phyloP scores from a whole-genome alignment of 176 grass and related monocot genomes.

The Olyra latifolia region DNA sequence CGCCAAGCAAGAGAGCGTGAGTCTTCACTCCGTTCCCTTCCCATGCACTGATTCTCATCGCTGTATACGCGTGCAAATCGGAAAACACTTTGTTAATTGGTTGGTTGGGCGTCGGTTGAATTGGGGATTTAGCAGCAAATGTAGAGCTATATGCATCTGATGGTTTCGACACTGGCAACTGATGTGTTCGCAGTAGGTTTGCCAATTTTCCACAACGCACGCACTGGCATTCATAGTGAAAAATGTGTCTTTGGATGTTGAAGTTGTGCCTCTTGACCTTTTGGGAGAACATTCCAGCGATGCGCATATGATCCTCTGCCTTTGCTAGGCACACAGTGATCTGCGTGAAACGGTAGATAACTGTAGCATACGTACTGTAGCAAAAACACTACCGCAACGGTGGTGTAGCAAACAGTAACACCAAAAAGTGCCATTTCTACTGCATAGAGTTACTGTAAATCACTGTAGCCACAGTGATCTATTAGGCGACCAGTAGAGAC shows the following conservation, averaged over 20 bases:
- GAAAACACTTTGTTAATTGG: neutral
- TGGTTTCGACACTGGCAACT: neutral
- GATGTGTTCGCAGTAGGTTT: neutral
- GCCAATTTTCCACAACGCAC: neutral
- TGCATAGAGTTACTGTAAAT: too few relatives aligned
- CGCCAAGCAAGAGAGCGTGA: conserved; percentile 75
- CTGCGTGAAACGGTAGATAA: too few relatives aligned
- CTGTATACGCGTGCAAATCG: neutral
- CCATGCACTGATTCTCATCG: neutral
- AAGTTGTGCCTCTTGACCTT: neutral
- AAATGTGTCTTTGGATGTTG: neutral
- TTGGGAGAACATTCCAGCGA: neutral
- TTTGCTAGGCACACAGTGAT: too few relatives aligned
- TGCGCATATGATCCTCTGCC: too few relatives aligned
- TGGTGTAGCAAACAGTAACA: too few relatives aligned
- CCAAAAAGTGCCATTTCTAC: too few relatives aligned
- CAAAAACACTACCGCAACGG: too few relatives aligned
- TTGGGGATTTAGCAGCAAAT: neutral
- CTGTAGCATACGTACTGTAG: too few relatives aligned
- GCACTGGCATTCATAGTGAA: neutral
- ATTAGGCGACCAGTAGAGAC: too few relatives aligned
- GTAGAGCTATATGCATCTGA: neutral
- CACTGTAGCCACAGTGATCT: too few relatives aligned
- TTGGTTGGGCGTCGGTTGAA: neutral
- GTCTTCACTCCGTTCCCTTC: conserved; percentile 17